Evolutionary conservation across 1,139 yeast genomes (phyloP), one percentile per base, ranked within the genome.

Genomic region (Magnusiomyces tetraspermus): DNA sequence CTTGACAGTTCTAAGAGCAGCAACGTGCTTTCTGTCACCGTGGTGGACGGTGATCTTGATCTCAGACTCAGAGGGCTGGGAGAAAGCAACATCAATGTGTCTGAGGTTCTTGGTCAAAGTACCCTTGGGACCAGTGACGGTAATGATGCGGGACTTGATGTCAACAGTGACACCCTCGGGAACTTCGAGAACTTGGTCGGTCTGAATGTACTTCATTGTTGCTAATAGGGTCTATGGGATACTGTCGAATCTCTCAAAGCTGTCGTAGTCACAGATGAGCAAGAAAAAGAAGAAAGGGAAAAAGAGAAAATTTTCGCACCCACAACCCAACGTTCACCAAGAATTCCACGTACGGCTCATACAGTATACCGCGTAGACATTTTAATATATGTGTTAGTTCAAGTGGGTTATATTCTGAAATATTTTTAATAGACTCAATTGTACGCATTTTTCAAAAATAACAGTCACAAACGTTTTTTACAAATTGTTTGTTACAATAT

Each of bases 21-120:
- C 99, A 75, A 92, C 97, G 79, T 92, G 98, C 84, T 92, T 92
- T 84, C 97, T 89, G 86, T 88, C 96, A 79, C 98, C 98, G 75
- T 90, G 88, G 85, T 87, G 95, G 63, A 94, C 96, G 68, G 89
- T 79, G 71, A 92, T 82, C 79, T 84, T 85, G 77, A 94, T 78
- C 67, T 82, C 82, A 62, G 72, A 77, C 76, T 80, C 76, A 72
- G 75, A 75, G 63, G 85, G 70, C 81, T 90, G 88, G 66, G 69
- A 61, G 83, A 92, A 92, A 63, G 97, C 83, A 68, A 94, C 96
- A 74, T 92, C 86, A 69, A 92, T 83, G 80, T 94, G 99, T 74
- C 85, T 83, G 72, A 94, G 81, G 81, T 85, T 79, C 83, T 92
- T 92, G 79, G 76, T 73, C 73, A 94, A 81, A 65, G 81, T 79